phyloP scores from a whole-genome alignment of 495 filamentous ascomycete genomes.

The Usnea hakonensis region DNA sequence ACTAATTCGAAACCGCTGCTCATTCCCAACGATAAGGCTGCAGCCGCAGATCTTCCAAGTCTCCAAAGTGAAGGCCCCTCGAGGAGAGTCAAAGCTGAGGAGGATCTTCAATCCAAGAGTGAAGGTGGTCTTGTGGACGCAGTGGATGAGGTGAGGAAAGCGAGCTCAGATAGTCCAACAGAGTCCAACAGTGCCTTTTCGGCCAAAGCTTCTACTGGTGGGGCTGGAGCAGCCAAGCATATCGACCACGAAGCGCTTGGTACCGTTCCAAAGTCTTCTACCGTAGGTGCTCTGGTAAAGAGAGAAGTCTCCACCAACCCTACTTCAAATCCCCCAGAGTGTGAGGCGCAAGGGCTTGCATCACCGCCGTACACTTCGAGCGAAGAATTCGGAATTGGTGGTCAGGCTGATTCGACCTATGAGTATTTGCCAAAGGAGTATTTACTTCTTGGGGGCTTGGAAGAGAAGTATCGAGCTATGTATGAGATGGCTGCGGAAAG shows the following conservation, averaged over 20 bases:
- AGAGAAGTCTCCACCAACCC: background rate
- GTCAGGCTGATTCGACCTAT: slow-evolving; percentile 82
- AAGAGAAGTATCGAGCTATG: slow-evolving; percentile 73
- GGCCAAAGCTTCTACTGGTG: background rate
- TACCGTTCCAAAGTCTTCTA: background rate
- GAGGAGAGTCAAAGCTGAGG: background rate
- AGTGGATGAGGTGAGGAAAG: slow-evolving; percentile 3
- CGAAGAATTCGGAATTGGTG: slow-evolving; percentile 51
- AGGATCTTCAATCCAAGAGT: slow-evolving; percentile 1
- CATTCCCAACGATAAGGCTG: background rate
- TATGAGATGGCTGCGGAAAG: slow-evolving; percentile 65
- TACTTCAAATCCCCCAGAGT: slow-evolving; percentile 30
- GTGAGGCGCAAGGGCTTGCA: slow-evolving; percentile 46
- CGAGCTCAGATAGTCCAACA: background rate
- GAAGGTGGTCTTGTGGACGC: slow-evolving; percentile 1
- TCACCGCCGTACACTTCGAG: slow-evolving; percentile 23
- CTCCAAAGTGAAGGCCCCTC: background rate
- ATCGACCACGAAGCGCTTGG: background rate
- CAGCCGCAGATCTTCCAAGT: background rate
- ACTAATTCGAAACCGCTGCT: background rate
- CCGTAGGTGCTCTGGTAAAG: background rate
- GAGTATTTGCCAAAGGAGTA: slow-evolving; percentile 86
- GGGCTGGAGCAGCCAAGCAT: background rate
- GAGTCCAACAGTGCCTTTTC: background rate
- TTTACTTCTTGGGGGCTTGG: slow-evolving; percentile 70